Conservation (phyloP, 2,329 filamentous ascomycete genomes). For the Fusarium austroafricanum region DNA sequence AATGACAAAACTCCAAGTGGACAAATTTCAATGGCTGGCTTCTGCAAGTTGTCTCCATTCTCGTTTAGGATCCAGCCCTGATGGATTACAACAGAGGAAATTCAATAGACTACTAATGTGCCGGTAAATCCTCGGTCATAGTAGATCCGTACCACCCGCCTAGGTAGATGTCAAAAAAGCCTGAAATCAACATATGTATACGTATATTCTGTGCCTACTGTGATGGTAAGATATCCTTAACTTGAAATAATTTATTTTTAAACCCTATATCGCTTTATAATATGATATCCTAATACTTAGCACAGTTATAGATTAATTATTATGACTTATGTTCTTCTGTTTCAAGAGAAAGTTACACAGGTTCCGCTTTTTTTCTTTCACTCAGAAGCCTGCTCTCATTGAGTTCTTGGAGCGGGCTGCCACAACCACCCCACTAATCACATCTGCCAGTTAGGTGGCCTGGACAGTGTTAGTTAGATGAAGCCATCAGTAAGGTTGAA, state of each 20-base stretch:
- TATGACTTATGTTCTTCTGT: too few species aligned
- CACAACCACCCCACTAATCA: constrained; percentile 37
- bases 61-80: constrained; percentile 53
- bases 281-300: too few species aligned
- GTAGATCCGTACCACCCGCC: background rate
- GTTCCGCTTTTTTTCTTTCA: too few species aligned
- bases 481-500: constrained; percentile 17
- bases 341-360: too few species aligned
- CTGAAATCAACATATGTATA: too few species aligned
- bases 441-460: constrained; percentile 26
- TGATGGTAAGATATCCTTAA: too few species aligned
- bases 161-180: too few species aligned
- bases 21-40: constrained; percentile 30
- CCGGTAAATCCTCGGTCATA: constrained; percentile 49
- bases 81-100: constrained; percentile 32
- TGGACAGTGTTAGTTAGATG: constrained; percentile 30
- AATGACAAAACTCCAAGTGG: constrained; percentile 9
- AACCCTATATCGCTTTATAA: too few species aligned
- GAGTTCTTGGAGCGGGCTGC: constrained; percentile 11
- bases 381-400: background rate
- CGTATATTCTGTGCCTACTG: too few species aligned
- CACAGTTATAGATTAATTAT: too few species aligned
- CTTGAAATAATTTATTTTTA: too few species aligned
- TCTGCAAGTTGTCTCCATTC: constrained; percentile 37
- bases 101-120: constrained; percentile 14